Evolutionary conservation across 192 early-diverging fungal genomes (phyloP).

Genomic region (Chytriomyces sp.): DNA sequence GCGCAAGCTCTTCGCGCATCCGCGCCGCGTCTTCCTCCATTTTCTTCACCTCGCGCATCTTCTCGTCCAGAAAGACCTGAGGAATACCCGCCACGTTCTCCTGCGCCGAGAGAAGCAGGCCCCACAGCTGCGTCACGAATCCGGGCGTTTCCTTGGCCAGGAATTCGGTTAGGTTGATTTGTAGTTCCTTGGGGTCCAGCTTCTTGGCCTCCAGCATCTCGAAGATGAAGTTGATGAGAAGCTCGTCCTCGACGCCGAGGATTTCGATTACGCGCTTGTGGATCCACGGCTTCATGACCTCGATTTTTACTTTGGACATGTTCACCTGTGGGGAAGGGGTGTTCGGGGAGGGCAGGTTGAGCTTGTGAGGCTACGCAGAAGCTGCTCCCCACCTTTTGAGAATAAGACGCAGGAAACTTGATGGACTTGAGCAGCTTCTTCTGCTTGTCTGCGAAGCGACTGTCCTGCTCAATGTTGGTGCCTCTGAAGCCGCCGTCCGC

Average conservation of each 20-base stretch:
- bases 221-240: constrained; percentile 84
- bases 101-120: constrained; percentile 87
- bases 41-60: constrained; percentile 75
- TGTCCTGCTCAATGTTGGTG: constrained; percentile 77
- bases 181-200: constrained; percentile 87
- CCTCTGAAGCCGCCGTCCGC: constrained; percentile 37
- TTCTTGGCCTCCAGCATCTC: constrained; percentile 74
- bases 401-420: constrained; percentile 78
- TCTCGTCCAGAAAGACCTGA: constrained; percentile 76
- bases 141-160: constrained; percentile 69
- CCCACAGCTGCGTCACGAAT: constrained; percentile 91
- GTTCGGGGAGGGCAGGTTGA: background rate
- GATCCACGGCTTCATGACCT: constrained; percentile 90
- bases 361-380: background rate
- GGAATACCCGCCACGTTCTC: constrained; percentile 81
- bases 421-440: constrained; percentile 79
- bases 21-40: constrained; percentile 20
- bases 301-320: constrained; percentile 85
- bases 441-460: constrained; percentile 78
- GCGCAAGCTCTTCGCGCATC: constrained; percentile 3
- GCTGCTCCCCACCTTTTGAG: constrained; percentile 62
- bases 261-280: constrained; percentile 66
- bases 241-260: constrained; percentile 92
- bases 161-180: constrained; percentile 95
- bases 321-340: constrained; percentile 62